Conservation (phyloP, 345 rosid genomes). For the Salix dunnii region DNA sequence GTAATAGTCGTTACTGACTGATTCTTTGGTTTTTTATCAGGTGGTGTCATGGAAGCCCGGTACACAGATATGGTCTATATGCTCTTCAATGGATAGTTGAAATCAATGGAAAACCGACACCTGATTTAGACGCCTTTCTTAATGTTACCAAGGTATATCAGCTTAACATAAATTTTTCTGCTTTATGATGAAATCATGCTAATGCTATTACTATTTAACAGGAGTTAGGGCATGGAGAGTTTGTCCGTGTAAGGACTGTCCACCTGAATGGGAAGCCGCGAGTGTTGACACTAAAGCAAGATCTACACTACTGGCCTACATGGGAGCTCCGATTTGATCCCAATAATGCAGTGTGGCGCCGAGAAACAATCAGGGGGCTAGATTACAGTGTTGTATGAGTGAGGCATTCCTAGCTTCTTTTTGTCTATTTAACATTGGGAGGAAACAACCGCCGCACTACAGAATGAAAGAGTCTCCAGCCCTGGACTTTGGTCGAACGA, state of each 20-base stretch:
- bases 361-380: conserved; percentile 54
- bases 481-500: too few species aligned
- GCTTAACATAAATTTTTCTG: background rate
- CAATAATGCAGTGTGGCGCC: conserved; percentile 64
- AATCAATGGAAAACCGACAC: conserved; percentile 79
- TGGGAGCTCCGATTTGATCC: conserved; percentile 90
- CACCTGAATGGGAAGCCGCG: conserved; percentile 91
- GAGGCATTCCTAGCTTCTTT: background rate
- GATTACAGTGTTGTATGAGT: conserved; percentile 9
- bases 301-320: conserved; percentile 93
- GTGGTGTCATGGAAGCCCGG: conserved; percentile 97
- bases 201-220: conserved; percentile 22
- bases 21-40: conserved; percentile 31
- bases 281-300: conserved; percentile 84
- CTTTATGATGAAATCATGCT: background rate
- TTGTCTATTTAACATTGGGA: background rate
- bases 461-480: background rate
- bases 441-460: background rate
- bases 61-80: conserved; percentile 72
- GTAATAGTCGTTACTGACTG: too few species aligned
- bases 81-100: conserved; percentile 95
- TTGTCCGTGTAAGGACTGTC: conserved; percentile 77
- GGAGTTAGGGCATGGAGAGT: conserved; percentile 81
- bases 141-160: conserved; percentile 62
- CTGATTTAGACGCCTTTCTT: conserved; percentile 72